Evolutionary conservation across 2,329 filamentous ascomycete species (phyloP), one percentile per base, ranked within the genome.

Genomic region (Pseudocercospora cruenta): DNA sequence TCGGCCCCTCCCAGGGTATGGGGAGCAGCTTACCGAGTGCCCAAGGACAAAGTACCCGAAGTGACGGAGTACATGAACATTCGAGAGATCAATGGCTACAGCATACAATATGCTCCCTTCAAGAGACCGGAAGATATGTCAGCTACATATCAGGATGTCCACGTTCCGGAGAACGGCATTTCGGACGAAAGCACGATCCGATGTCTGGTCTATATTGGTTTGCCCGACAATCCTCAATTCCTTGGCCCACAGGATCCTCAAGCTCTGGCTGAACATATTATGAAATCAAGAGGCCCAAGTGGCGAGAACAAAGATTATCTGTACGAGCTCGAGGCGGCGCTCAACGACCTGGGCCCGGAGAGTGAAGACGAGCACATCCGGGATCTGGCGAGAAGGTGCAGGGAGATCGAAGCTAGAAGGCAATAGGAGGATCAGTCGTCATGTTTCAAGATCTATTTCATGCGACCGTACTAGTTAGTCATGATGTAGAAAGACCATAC

Each of bases 61-160:
- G 94, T 97, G 3, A 90, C 92, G 72, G 86, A 89, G 65, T 97
- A 97, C 78, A 91, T 99, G 57, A 94, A 98, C 79, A 94, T 97
- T 70, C 90, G 95, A 54, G 95, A 99, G 80, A 97, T 98, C 76
- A 97, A 98, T 81, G 95, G 95, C 26, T 99, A 99, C 80, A 92
- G 90, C 62, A 96, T 97, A 71, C 94, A 97, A 80, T 92, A 93
- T 79, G 92, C 93, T 28, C 88, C 91, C 0, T 97, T 98, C 65
- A 66, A 69, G 39, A 47, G 45, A 19, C 58, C 68, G 7, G 67
- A 72, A 57, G 84, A 94, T 73, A 88, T 90, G 6, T 84, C 86
- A 3, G 69, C 71, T 28, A 70, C 69, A 1, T 73, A 71, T 77
- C 14, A 63, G 85, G 88, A 73, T 79, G 77, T 62, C 84, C 86